Conservation (phyloP, 108 stramenopile genomes). For the Cyclotella choctawhatcheeana region DNA sequence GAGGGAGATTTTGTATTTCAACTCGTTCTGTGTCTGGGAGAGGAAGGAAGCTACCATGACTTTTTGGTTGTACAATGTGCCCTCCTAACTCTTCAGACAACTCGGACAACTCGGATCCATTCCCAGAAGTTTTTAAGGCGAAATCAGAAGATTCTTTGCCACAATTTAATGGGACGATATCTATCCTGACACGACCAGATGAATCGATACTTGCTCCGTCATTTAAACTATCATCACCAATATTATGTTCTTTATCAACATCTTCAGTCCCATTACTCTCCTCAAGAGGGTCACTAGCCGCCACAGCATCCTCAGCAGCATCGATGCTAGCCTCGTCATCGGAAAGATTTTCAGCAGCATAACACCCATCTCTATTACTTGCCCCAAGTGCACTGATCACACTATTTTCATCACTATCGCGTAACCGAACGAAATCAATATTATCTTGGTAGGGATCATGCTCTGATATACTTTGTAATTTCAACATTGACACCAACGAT, state of each 20-base stretch:
- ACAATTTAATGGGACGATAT: not conserved
- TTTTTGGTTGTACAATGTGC: not conserved
- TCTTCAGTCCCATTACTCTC: not conserved
- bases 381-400: not conserved
- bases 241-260: not conserved
- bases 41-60: not conserved
- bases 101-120: not conserved
- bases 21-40: not conserved
- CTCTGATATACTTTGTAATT: slow-evolving; percentile 5
- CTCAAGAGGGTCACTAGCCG: too few relatives aligned
- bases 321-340: not conserved
- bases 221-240: not conserved
- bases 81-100: not conserved
- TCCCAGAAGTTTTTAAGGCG: not conserved
- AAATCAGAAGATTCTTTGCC: too few relatives aligned
- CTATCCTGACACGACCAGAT: too few relatives aligned
- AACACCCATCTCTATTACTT: not conserved
- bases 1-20: not conserved
- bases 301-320: not conserved
- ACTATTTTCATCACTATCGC: not conserved
- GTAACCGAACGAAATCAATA: not conserved
- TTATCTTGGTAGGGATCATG: not conserved
- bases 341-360: not conserved
- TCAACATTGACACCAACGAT: not conserved
- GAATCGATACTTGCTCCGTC: not conserved